Evolutionary conservation across 2,329 filamentous ascomycete species (phyloP), one percentile per base, ranked within the genome.

Genomic region (Paraphoma sp.): DNA sequence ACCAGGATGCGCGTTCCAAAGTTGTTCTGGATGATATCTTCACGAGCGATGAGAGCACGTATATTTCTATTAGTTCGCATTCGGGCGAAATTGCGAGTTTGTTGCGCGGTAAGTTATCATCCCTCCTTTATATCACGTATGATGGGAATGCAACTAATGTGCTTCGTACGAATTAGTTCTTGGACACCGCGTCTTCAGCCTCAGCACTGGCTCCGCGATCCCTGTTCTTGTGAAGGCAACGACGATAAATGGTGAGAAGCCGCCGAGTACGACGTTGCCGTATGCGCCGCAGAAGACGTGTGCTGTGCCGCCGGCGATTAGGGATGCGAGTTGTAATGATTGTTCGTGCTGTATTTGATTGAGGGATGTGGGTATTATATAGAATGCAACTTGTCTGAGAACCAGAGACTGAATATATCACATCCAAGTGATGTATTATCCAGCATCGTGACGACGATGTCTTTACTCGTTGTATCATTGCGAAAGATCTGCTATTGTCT

Each of bases 141-240:
- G 42, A 7, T 4, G n/a, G 8, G 6, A 41, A 17, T 46, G 8
- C 14, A 46, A 6, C 59, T 62, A 53, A 65, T 18, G 1, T 16
- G 6, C 6, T 4, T 1, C 33, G 33, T 23, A 23, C 23, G 3
- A 23, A 5, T 31, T 12, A 69, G 86, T 86, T 0, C 74, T 90
- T 4, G 82, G 83, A 48, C 89, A 91, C 65, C 82, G 83, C n/a
- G 61, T 75, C 2, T 91, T 91, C 69, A 72, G 78, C 2, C 78
- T 91, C 11, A 80, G 79, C n/a, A 92, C 89, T 0, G 89, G 89
- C 8, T 84, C 87, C 54, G 83, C 89, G 7, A 88, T 91, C 29
- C 88, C 89, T 0, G 86, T 89, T 2, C 80, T 91, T 1, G 84
- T 91, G 33, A 86, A 84, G 73, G 87, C 84, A 1, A 80, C 84